Evolutionary conservation across 2,329 filamentous ascomycete species (phyloP), one percentile per base, ranked within the genome.

Genomic region (Samsoniella hepiali): DNA sequence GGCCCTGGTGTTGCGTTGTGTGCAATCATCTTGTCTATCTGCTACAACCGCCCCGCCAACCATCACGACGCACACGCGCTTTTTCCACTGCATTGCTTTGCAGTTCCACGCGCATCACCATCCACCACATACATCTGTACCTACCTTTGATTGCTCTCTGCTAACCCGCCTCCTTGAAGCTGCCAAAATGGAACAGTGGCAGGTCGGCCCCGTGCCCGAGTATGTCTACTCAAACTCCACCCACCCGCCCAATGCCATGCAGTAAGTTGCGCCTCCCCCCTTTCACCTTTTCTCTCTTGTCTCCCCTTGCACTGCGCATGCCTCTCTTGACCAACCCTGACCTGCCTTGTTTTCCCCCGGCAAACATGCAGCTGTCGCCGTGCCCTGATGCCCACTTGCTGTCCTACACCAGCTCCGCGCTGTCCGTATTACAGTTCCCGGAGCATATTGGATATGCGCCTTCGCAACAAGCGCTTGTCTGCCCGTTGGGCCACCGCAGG

Each of bases 121-220:
- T 53, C 17, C 58, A 53, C 38, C 15, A 15, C 36, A n/a, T 44
- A 22, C 32, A 13, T 27, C 38, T 44, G 11, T 22, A 40, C 38
- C 9, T 15, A 40, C 29, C 47, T 34, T 36, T 54, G 34, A 60
- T 15, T 53, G 38, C 58, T 42, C 27, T 17, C 6, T 53, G 36
- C 58, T 60, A 53, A 60, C 58, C 31, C 8, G 15, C 22, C 47
- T 53, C 36, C 29, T 29, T 17, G 5, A 45, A 60, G 58, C 49
- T 38, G 58, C 15, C 58, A 63, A 53, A 76, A 85, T 85, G 83
- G 81, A 85, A 78, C 82, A 84, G 76, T 85, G 83, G 83, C 81
- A 84, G 75, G 81, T 85, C 74, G 82, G 82, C 77, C 82, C 82
- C 69, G 79, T 85, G 76, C 82, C 82, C 77, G 82, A 84, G 75